Evolutionary conservation across 306 rosid genomes (phyloP), one percentile per base, ranked within the genome.

Genomic region (Parietaria judaica): DNA sequence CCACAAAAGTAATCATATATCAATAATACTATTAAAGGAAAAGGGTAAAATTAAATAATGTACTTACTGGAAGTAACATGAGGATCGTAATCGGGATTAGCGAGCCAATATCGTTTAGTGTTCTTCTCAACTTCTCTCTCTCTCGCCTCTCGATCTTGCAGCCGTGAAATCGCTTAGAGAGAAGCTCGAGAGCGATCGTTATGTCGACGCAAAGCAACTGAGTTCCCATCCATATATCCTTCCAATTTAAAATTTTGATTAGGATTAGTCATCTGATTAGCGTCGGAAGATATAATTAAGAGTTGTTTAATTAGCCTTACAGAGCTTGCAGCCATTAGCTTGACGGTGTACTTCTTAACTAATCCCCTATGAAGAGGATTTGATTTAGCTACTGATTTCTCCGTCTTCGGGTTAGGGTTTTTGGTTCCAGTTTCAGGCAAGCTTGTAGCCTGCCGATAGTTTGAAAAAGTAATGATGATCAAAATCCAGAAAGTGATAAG

Each of bases 161-260:
- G 65, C 86, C 90, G 10, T 31, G 61, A 45, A 64, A 70, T 77
- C 72, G 78, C 71, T 68, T 79, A 11, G 69, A 8, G 13, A 83
- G 74, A 6, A 86, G 68, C 67, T 79, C 76, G n/a, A 59, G 5
- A 47, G 86, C 80, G 56, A 67, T 66, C 69, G 9, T 64, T 51
- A 86, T 64, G 80, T 86, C 95, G 47, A 63, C 70, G 63, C 73
- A 73, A 52, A 83, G 95, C 76, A 86, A 79, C 43, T 59, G 62
- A 43, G 86, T 86, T 37, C 87, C 95, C 86, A 79, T 81, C 84
- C 76, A 75, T 48, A 66, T 15, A 63, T 83, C 85, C 95, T 86
- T 74, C 52, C 49, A 69, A 74, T 23, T 49, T 7, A 8, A 46
- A 46, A 74, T 51, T 56, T 51, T 16, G 71, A 62, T 66, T 64